phyloP scores from a whole-genome alignment of 768 basidiomycete species.

The Pholiota conissans region DNA sequence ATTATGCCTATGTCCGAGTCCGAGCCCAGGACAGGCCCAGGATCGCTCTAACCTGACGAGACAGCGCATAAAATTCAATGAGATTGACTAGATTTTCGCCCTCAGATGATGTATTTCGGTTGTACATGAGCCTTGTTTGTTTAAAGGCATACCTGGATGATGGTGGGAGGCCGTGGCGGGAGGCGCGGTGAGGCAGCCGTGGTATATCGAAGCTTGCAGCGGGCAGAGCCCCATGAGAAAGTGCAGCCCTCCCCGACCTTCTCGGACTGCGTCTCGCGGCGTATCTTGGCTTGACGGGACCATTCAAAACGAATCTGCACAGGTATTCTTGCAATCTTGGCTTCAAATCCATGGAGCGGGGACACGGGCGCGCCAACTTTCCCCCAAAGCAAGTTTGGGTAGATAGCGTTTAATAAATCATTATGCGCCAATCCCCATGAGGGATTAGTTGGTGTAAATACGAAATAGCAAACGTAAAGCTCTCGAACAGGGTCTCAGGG shows the following conservation, averaged over 20 bases:
- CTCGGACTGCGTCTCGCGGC: not conserved
- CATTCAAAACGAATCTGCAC: not conserved
- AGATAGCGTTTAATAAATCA: not conserved
- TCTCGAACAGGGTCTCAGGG: not conserved
- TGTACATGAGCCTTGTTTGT: not conserved
- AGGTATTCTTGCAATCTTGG: not conserved
- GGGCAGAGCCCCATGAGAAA: not conserved
- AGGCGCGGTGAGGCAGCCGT: not conserved
- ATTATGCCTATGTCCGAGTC: conserved; percentile 2
- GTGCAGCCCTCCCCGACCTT: not conserved
- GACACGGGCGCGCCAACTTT: not conserved
- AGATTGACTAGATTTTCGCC: not conserved
- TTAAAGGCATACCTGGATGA: not conserved
- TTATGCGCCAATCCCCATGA: too few relatives aligned
- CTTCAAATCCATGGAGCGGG: not conserved
- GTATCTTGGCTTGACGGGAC: not conserved
- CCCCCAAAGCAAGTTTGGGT: not conserved
- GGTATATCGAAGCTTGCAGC: not conserved
- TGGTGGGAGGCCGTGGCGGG: not conserved
- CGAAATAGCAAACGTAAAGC: too few relatives aligned
- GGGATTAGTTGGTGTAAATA: too few relatives aligned
- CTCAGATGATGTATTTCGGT: not conserved
- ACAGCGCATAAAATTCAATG: not conserved
- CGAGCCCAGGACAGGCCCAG: not conserved
- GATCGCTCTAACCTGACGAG: not conserved